Evolutionary conservation across 805 yeast species (phyloP), one percentile per base, ranked within the genome.

Genomic region (Sugiyamaella marilandica): DNA sequence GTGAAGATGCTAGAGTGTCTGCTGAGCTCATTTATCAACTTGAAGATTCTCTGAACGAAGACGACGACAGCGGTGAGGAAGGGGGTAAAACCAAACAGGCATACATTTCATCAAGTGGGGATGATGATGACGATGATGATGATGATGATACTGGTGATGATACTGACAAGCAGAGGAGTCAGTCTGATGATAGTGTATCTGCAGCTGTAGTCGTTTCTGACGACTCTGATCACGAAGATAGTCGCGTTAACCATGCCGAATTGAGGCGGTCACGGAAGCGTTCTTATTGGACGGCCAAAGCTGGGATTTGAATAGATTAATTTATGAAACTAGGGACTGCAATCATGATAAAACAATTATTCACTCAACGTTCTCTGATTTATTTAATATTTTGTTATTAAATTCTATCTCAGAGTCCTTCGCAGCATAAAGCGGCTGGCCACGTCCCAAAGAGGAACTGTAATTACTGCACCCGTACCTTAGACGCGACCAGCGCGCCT

Each of bases 211-310:
- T 8, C n/a, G 9, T 34, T 14, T 34, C 37, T 13, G 37, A 34
- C 37, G 37, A 34, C 9, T 34, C 37, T 34, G 37, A 34, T 34
- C 3, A 24, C 29, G 37, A 34, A 14, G 37, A 34, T 8, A 34
- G 37, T 34, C 37, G 37, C 9, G 16, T 34, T 34, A 14, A 13
- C 37, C 37, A 34, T 13, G 37, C 37, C 16, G 9, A 13, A 13
- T n/a, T 34, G 16, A 34, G 37, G 5, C n/a, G 16, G 9, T 34
- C 37, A 8, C 37, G 16, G 9, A 34, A 34, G 16, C 37, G 37
- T 3, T 13, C n/a, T 34, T 34, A 49, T 24, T 49, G 52, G 52
- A 26, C 21, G 2, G 33, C 32, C 32, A 49, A 49, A 32, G 33
- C 48, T 14, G 37, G 37, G 9, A 14, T 14, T n/a, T 34, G 16